phyloP scores from a whole-genome alignment of 2,329 filamentous ascomycete genomes.

The Diaporthe velutina region DNA sequence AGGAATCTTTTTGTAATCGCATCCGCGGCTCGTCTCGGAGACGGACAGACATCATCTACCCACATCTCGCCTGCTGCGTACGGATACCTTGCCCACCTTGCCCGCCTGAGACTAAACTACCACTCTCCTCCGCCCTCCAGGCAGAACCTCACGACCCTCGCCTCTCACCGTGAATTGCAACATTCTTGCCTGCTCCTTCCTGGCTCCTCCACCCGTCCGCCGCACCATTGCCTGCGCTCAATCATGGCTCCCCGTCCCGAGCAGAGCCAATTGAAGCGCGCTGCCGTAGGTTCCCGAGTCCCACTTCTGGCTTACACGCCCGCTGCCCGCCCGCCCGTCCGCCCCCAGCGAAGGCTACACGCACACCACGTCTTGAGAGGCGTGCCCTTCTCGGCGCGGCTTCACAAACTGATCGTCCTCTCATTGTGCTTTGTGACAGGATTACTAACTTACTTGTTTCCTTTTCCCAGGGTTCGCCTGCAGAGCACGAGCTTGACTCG shows the following conservation, averaged over 20 bases:
- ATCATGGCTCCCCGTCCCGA: conserved; percentile 45
- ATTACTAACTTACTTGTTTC: conserved; percentile 46
- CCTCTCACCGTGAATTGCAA: conserved; percentile 28
- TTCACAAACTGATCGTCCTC: background rate
- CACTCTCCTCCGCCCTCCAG: conserved; percentile 9
- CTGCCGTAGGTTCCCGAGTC: conserved; percentile 44
- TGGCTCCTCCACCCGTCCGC: conserved; percentile 26
- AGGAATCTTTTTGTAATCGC: conserved; percentile 22
- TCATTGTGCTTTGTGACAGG: background rate
- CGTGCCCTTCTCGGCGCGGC: background rate
- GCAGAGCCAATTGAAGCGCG: conserved; percentile 47
- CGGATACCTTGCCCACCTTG: conserved; percentile 1
- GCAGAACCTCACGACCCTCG: conserved; percentile 25
- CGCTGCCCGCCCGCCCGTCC: background rate
- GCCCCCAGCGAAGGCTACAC: background rate
- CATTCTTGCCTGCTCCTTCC: conserved; percentile 7
- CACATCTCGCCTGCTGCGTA: conserved; percentile 7
- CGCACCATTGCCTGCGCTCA: conserved; percentile 21
- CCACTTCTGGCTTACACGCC: conserved; percentile 28
- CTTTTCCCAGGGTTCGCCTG: conserved; percentile 71
- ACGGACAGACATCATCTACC: conserved; percentile 9
- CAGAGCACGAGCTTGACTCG: conserved; percentile 70
- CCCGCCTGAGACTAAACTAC: background rate
- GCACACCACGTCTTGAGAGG: background rate
- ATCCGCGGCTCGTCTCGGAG: conserved; percentile 14